These are phyloP conservation scores for Paecilomyces dactylethromorphus DNA, from an alignment of 2,329 filamentous ascomycete genomes.

Conservation along the genomic window DNA sequence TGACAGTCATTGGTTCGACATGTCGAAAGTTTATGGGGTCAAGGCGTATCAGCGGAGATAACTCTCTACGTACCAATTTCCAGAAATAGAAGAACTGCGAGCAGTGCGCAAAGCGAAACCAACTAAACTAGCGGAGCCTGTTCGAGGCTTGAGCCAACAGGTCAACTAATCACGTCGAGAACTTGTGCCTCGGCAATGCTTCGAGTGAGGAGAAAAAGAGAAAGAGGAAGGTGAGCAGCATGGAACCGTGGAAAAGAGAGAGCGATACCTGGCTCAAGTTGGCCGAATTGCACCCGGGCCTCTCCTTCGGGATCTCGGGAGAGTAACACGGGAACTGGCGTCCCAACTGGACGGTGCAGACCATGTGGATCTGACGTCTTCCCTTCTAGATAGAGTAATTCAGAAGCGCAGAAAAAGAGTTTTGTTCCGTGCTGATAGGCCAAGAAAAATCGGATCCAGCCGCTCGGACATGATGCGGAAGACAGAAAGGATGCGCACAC, in stretches of 20 bases:
- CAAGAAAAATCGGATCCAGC: background rate
- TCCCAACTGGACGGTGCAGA: background rate
- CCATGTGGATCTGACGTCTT: slow-evolving; percentile 1
- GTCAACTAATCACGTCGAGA: background rate
- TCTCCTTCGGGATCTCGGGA: background rate
- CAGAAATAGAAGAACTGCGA: background rate
- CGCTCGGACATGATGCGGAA: background rate
- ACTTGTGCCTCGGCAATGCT: background rate
- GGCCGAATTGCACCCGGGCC: background rate
- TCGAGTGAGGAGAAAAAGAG: background rate
- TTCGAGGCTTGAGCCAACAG: background rate
- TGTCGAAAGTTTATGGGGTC: background rate
- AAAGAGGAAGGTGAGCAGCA: background rate
- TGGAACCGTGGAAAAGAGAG: background rate
- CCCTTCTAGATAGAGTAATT: background rate
- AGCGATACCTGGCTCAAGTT: background rate
- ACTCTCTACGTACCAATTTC: background rate
- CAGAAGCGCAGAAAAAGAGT: background rate
- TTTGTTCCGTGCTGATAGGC: slow-evolving; percentile 2
- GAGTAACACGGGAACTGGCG: background rate
- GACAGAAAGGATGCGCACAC: background rate
- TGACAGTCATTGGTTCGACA: background rate
- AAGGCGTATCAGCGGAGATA: background rate
- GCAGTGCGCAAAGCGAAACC: background rate
- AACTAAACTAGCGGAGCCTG: background rate